Evolutionary conservation across 805 yeast genomes (phyloP), one percentile per base, ranked within the genome.

Genomic region (Myxozyma vanderwaltii): DNA sequence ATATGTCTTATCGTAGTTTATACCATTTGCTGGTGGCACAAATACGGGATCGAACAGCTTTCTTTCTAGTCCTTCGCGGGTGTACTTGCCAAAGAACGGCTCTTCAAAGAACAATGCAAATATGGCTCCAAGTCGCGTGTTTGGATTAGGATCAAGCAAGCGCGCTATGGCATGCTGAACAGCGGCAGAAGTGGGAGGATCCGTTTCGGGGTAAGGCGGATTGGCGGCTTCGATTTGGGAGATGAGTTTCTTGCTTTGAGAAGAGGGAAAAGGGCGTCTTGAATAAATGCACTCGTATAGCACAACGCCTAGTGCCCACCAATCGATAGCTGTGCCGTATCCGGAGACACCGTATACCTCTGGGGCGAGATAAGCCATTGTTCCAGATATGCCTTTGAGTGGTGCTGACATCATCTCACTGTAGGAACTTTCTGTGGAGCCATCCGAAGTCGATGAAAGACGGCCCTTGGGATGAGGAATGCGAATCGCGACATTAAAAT

Each of bases 31-130:
- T 17, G 57, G 29, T 4, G 65, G 65, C 15, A 59, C 58, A 26
- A 60, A 62, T 2, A 59, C 44, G 3, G 65, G 65, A 15, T 49
- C 29, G 41, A 29, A 52, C 12, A 21, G 31, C 21, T 50, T 51
- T 17, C 39, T 46, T 40, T 59, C 64, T 12, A 62, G 64, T 1
- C 55, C 58, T 7, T 24, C 45, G 15, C 41, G 45, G n/a, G 60
- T 53, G 38, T 43, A 62, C 1, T 78, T 83, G 23, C 77, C 74
- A 69, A 95, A 90, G 70, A 87, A 92, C 0, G 88, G 85, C 72
- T 92, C 97, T 1, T 70, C 66, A 74, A 81, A 88, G 41, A 94
- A 86, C 67, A 90, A 96, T 0, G 81, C 79, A 0, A 89, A 85
- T 0, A 81, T 78, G 2, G 69, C 61, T 0, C 98, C 98, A 17